Evolutionary conservation across 306 rosid genomes (phyloP), one percentile per base, ranked within the genome.

Genomic region (Prunus kanzakura): DNA sequence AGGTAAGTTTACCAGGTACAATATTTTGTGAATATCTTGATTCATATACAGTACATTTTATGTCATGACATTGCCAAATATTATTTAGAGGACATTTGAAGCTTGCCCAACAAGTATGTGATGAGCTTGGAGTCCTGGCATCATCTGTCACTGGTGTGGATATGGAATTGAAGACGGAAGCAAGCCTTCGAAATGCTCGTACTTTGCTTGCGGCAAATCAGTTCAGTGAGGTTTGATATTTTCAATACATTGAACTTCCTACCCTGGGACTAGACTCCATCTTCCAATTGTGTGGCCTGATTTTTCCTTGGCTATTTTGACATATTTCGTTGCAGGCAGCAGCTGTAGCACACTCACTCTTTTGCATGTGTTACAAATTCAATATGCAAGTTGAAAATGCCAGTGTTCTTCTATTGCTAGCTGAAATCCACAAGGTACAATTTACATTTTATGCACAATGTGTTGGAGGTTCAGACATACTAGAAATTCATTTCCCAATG

Each of bases 351-450:
- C 92, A 90, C 86, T 90, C 97, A 51, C 96, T 95, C 78, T 92
- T 95, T 79, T 95, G 97, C 83, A 86, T 86, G 96, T 90, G 97
- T 83, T 92, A 95, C 90, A 88, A 88, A 77, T 95, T 89, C 88
- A 90, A 92, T 87, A 91, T 90, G 79, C 98, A 94, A 86, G 96
- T 94, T 62, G 92, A 90, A 86, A 94, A 89, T 78, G 98, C 98
- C 29, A 89, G 93, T 27, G 92, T 90, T 84, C 98, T 92, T 83
- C 97, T 94, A 72, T 86, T 94, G 87, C 97, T 92, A 72, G 96
- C 98, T 74, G 98, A 94, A 83, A 90, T 95, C 81, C 97, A 95
- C 81, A 95, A 95, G 97, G 98, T 95, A 83, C 57, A 30, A 50
- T 68, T 18, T 71, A 52, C 32, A 51, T 55, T 62, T 76, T 43